Percentiles rank a stretch among this genome's conserved stretches.
These are phyloP conservation scores for Sclerotinia borealis DNA, from an alignment of 2,329 filamentous ascomycete species.

Conservation along the genomic window DNA sequence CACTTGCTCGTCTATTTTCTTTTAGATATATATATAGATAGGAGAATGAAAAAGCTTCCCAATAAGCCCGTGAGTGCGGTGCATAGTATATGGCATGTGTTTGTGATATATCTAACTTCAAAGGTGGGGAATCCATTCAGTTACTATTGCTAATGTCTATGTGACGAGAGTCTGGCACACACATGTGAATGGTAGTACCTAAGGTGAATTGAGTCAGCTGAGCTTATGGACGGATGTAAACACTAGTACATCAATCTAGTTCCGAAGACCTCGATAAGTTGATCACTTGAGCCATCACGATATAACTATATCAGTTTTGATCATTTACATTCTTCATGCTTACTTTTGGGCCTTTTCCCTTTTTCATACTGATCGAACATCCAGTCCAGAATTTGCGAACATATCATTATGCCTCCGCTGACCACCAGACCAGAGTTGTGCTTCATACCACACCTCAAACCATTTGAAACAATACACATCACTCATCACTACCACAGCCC, in stretches of 20 bases:
- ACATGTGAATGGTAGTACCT: background rate
- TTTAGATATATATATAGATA: background rate
- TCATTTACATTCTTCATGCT: background rate
- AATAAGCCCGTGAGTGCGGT: constrained; percentile 2
- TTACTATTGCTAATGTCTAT: background rate
- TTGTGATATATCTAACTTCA: background rate
- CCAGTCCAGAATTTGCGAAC: background rate
- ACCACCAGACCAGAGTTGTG: background rate
- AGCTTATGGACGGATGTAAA: background rate
- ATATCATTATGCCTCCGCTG: background rate
- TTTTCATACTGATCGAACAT: background rate
- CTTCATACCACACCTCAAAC: background rate
- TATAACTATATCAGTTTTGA: background rate
- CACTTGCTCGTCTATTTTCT: background rate
- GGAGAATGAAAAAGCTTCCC: background rate
- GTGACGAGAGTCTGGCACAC: background rate
- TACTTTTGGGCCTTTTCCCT: no score
- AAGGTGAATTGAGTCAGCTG: background rate
- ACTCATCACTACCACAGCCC: background rate
- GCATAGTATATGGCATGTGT: background rate
- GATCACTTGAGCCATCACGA: background rate
- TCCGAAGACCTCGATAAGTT: background rate
- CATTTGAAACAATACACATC: background rate
- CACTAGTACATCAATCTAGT: background rate
- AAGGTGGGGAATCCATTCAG: background rate